Evolutionary conservation across 2,329 filamentous ascomycete species (phyloP).

Genomic region (Lachnum nothofagi): DNA sequence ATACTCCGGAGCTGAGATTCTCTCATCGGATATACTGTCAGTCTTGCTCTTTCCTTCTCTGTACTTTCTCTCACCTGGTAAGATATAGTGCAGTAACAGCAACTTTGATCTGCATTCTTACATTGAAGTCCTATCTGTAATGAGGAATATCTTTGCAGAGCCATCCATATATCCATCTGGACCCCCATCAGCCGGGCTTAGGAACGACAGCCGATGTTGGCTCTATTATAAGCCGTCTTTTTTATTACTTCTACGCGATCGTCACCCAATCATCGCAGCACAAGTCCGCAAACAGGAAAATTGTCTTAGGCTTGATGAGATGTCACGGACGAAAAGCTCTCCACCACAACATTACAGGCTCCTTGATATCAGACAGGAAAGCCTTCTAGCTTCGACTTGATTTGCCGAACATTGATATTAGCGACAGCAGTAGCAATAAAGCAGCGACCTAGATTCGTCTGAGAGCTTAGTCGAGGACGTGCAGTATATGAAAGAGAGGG

Average conservation of each 20-base stretch:
- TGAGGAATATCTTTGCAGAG: conserved; percentile 24
- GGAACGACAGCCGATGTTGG: conserved; percentile 46
- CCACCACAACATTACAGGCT: too few relatives aligned
- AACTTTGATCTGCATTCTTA: conserved; percentile 23
- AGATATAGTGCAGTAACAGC: conserved; percentile 22
- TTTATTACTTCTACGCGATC: conserved; percentile 24
- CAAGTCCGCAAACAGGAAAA: too few relatives aligned
- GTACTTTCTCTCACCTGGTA: background rate
- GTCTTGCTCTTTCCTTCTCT: conserved; percentile 21
- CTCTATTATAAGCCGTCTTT: conserved; percentile 44
- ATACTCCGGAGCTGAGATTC: conserved; percentile 45
- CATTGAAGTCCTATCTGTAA: conserved; percentile 19
- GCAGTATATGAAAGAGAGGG: background rate
- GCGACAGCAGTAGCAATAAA: too few relatives aligned
- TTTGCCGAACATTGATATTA: too few relatives aligned
- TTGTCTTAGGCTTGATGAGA: too few relatives aligned
- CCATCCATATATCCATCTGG: conserved; percentile 41
- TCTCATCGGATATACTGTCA: conserved; percentile 51
- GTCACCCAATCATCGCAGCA: conserved; percentile 2
- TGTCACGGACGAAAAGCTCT: too few relatives aligned
- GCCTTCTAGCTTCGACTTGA: too few relatives aligned
- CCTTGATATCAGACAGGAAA: too few relatives aligned
- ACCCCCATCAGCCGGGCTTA: conserved; percentile 43
- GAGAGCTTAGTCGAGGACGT: background rate
- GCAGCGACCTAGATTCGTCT: too few relatives aligned